A percentile compares a stretch with the other conserved stretches of the same genome.
Conservation (phyloP, 2,329 filamentous ascomycete genomes). For the Colletotrichum tabaci region DNA sequence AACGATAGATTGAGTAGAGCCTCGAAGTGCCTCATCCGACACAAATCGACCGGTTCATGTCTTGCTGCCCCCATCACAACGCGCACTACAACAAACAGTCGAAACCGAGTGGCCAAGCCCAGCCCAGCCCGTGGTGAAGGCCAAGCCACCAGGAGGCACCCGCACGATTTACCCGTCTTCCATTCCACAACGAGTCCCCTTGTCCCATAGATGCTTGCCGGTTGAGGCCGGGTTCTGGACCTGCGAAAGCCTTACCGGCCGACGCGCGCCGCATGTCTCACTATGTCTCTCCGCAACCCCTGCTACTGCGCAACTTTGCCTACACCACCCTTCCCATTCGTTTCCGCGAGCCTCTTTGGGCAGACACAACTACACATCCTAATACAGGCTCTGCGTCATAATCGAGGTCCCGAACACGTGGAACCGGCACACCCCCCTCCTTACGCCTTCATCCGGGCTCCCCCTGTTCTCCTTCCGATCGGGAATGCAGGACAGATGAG, state of each 20-base stretch:
- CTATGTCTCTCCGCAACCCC: constrained; percentile 24
- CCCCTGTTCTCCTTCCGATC: constrained; percentile 28
- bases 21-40: constrained; percentile 37
- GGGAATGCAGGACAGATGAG: constrained; percentile 37
- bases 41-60: constrained; percentile 19
- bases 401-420: constrained; percentile 33
- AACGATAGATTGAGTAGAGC: background rate
- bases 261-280: constrained; percentile 27
- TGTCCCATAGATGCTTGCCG: constrained; percentile 1
- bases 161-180: constrained; percentile 1
- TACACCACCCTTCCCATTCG: constrained; percentile 33
- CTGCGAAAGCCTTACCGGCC: constrained; percentile 33
- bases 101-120: background rate
- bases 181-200: constrained; percentile 15
- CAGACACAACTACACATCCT: background rate
- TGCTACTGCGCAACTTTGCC: constrained; percentile 26
- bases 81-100: background rate
- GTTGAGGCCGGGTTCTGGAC: background rate
- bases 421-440: constrained; percentile 6
- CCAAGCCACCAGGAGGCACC: constrained; percentile 23
- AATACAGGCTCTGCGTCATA: background rate
- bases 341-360: constrained; percentile 13
- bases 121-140: constrained; percentile 19
- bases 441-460: background rate
- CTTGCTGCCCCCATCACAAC: background rate